Evolutionary conservation across 139 green algal genomes (phyloP), one percentile per base, ranked within the genome.

Genomic region (Chlorella sp.): DNA sequence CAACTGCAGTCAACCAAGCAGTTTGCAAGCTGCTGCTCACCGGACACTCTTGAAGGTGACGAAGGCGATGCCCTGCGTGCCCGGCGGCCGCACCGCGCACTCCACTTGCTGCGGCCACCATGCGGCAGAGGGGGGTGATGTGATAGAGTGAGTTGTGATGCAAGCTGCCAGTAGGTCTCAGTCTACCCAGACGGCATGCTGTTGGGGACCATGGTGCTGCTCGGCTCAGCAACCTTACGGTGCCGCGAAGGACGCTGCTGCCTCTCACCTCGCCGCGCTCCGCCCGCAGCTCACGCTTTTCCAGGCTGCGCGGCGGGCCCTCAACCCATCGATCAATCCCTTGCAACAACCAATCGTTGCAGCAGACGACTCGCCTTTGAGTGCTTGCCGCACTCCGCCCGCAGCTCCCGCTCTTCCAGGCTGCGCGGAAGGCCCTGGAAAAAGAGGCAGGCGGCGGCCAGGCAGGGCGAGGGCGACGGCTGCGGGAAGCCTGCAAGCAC

Each of bases 371-470:
- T 4, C 40, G 58, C 70, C 58, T 82, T 82, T 22, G 22, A 34
- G 60, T 82, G 73, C 58, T 77, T 78, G 34, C n/a, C 6, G 60
- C 82, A 86, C 73, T 86, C 73, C 11, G 44, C 44, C 19, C 76
- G 24, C 64, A 88, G 24, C 13, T 86, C 69, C 1, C 76, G 58
- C 73, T 91, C 88, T 17, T 69, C 73, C 38, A 91, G 54, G 32
- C 70, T 69, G 16, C 41, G 62, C 41, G 85, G 88, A 46, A 91
- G 46, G 48, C 82, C 82, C 36, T 40, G 32, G 28, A 91, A 43
- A 54, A 65, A 91, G n/a, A 91, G 82, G 78, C 85, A 90, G 17
- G 72, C 73, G 32, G 88, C 82, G 4, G 86, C 88, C 36, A 86
- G 77, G 72, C 88, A 91, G 38, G 88, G 54, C 2, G 64, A 44